A percentile compares a stretch with the other conserved stretches of the same genome.
Evolutionary conservation across 306 rosid species (phyloP).

Genomic region (Dalbergia cultrata): DNA sequence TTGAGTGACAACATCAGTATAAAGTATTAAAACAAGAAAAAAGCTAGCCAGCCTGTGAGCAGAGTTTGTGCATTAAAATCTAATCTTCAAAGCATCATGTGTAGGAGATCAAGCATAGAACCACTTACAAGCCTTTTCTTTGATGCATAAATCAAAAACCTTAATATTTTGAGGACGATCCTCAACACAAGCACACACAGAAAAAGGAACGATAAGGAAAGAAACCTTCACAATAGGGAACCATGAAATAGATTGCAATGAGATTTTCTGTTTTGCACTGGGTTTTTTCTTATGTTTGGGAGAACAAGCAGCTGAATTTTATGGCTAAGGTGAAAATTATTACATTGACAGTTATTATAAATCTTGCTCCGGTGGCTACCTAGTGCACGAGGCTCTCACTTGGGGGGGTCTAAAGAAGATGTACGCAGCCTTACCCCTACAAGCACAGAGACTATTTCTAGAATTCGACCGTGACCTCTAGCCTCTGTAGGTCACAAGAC

Average conservation of each 20-base stretch:
- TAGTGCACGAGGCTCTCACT: too few relatives aligned
- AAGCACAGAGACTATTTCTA: too few relatives aligned
- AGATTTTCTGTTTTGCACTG: neutral
- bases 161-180: neutral
- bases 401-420: too few relatives aligned
- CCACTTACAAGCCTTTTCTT: neutral
- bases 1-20: constrained; percentile 23
- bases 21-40: constrained; percentile 7
- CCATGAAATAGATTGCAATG: neutral
- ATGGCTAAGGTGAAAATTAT: neutral
- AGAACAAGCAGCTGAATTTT: neutral
- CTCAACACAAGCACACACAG: neutral
- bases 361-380: neutral
- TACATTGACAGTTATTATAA: neutral
- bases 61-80: neutral
- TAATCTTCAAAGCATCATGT: neutral
- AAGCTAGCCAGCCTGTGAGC: neutral
- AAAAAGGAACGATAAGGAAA: neutral
- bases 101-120: neutral
- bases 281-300: neutral
- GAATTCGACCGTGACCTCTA: too few relatives aligned
- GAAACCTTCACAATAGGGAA: constrained; percentile 1
- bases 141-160: neutral
- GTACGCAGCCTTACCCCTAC: too few relatives aligned
- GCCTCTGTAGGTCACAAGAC: too few relatives aligned